These are phyloP conservation scores for Periglandula ipomoeae DNA, from an alignment of 2,329 filamentous ascomycete genomes.

Conservation along the genomic window DNA sequence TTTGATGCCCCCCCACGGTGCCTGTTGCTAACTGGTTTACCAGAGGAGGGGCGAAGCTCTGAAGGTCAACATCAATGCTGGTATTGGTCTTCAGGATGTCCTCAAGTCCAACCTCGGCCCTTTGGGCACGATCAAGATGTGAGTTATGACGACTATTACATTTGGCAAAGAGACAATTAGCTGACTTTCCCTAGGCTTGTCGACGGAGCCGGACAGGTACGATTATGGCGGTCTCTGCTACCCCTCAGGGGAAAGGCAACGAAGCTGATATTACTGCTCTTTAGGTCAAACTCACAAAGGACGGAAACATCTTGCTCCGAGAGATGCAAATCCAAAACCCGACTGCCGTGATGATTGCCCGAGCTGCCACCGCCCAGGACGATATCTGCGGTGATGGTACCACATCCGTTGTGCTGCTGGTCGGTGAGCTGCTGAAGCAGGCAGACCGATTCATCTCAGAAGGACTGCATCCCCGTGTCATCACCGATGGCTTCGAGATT, in stretches of 20 bases:
- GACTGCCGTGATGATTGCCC: slow-evolving; percentile 76
- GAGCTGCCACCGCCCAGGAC: slow-evolving; percentile 91
- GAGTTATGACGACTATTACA: slow-evolving; percentile 10
- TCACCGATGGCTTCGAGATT: slow-evolving; percentile 96
- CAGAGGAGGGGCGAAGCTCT: slow-evolving; percentile 95
- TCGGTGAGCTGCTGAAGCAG: slow-evolving; percentile 96
- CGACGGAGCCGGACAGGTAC: slow-evolving; percentile 60
- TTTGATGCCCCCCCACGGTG: slow-evolving; percentile 7
- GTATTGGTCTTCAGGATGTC: slow-evolving; percentile 88
- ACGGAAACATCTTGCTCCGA: slow-evolving; percentile 77
- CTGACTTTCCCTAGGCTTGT: slow-evolving; percentile 42
- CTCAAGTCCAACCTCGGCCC: slow-evolving; percentile 94
- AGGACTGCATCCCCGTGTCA: slow-evolving; percentile 91
- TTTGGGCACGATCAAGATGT: slow-evolving; percentile 95
- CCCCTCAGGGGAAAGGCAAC: slow-evolving; percentile 17
- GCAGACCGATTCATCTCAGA: slow-evolving; percentile 93
- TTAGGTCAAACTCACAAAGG: slow-evolving; percentile 97
- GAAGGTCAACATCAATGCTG: slow-evolving; percentile 91
- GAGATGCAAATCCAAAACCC: slow-evolving; percentile 97
- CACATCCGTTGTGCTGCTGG: slow-evolving; percentile 88
- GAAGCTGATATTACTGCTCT: slow-evolving; percentile 16
- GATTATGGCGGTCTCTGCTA: slow-evolving; percentile 17
- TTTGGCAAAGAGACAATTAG: background rate
- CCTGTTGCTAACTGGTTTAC: slow-evolving; percentile 16
- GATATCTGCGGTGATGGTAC: slow-evolving; percentile 98